Evolutionary conservation across 208 protist species (phyloP).

Genomic region (Trypanosoma conorhini): DNA sequence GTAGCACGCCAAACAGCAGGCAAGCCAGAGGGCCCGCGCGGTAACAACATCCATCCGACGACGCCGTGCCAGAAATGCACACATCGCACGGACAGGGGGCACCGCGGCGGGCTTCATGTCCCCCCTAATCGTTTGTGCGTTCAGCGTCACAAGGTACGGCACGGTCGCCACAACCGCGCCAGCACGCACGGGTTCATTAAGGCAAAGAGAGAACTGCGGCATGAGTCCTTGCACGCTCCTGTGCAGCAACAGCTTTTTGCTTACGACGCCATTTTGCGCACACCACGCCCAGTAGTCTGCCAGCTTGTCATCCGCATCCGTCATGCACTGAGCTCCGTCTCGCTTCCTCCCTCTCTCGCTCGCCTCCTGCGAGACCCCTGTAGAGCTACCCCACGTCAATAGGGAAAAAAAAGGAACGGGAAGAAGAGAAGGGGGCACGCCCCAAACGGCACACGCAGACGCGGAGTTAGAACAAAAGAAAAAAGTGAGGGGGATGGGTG

Average conservation of each 20-base stretch:
- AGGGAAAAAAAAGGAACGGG: not conserved
- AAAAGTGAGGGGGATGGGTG: not conserved
- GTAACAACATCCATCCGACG: conserved; percentile 41
- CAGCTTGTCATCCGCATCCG: conserved; percentile 21
- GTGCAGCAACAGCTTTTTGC: conserved; percentile 51
- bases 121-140: conserved; percentile 68
- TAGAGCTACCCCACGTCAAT: not conserved
- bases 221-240: conserved; percentile 6
- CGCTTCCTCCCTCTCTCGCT: not conserved
- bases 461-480: not conserved
- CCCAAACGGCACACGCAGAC: not conserved
- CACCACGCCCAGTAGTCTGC: conserved; percentile 71
- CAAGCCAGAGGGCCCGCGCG: conserved; percentile 26
- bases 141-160: conserved; percentile 68
- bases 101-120: conserved; percentile 42
- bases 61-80: conserved; percentile 52
- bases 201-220: conserved; percentile 38
- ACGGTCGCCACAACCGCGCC: conserved; percentile 63
- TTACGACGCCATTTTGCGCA: conserved; percentile 47
- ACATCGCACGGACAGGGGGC: conserved; percentile 46
- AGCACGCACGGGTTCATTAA: conserved; percentile 40
- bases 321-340: conserved; percentile 6
- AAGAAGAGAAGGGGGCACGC: not conserved
- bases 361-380: not conserved
- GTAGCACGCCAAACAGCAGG: conserved; percentile 33